A percentile compares a stretch with the other conserved stretches of the same genome.
phyloP scores from a whole-genome alignment of 2,329 filamentous ascomycete genomes.

The Alternaria arborescens region DNA sequence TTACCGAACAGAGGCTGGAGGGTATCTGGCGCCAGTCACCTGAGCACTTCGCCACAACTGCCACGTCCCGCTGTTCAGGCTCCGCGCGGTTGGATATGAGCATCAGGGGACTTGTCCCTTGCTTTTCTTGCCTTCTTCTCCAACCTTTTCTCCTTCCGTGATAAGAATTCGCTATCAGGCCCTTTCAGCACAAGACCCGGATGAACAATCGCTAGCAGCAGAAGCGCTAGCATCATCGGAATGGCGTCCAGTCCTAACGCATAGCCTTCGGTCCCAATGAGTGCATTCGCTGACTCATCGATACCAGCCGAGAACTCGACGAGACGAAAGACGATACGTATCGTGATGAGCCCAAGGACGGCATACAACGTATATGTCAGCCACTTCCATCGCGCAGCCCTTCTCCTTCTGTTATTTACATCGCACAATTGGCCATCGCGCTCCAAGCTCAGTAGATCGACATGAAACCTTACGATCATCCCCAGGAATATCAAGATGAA shows the following conservation, averaged over 20 bases:
- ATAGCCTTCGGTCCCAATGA: conserved; percentile 45
- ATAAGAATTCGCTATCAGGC: conserved; percentile 36
- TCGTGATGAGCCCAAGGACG: conserved; percentile 54
- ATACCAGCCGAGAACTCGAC: conserved; percentile 63
- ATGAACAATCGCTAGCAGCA: conserved; percentile 35
- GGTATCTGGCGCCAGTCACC: conserved; percentile 23
- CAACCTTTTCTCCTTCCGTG: conserved; percentile 34
- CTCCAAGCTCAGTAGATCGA: not conserved
- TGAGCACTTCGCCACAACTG: conserved; percentile 10
- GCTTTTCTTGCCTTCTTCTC: conserved; percentile 33
- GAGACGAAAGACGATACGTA: conserved; percentile 68
- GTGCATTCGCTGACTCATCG: conserved; percentile 32
- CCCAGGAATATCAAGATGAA: not conserved
- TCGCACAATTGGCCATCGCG: not conserved
- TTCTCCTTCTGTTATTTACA: accelerated
- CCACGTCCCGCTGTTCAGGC: conserved; percentile 9
- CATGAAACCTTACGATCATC: no score
- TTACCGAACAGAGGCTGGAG: conserved; percentile 27
- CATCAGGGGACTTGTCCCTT: conserved; percentile 18
- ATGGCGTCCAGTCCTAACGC: conserved; percentile 62
- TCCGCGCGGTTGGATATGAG: conserved; percentile 18
- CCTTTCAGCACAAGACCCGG: conserved; percentile 36
- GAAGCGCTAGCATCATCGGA: conserved; percentile 61
- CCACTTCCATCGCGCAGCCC: conserved; percentile 21
- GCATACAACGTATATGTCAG: conserved; percentile 54